Base-by-base conservation (phyloP, 768 basidiomycete genomes). In the Psilocybe cyanescens region DNA sequence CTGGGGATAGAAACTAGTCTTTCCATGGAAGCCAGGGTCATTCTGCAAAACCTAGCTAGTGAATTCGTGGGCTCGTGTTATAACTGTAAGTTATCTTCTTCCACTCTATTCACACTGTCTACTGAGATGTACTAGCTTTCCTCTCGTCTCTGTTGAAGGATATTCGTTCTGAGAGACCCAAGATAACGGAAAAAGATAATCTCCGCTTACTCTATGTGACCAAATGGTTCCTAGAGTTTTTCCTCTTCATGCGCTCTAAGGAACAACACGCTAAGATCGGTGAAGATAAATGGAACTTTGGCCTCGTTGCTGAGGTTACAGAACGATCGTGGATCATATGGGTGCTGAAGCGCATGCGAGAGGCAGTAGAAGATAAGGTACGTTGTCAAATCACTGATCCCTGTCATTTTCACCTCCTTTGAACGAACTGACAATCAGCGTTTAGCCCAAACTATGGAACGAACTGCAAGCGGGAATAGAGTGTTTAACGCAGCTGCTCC, bases 111-210 rank as follows among this genome's bases (percentile, higher is more conserved):
- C 54, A 11, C 50, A 58, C 44, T 44, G 7, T 41, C 55, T 19
- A 28, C 29, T 52, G 37, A 58, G 57, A 58, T 29, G 50, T 16
- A 49, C n/a, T 71, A 97, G 95, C 87, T n/a, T 96, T 99, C 76
- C 84, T 99, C 52, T 77, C 86, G 14, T 86, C 86, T 3, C 79
- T 99, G 35, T 79, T 99, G 62, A 96, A 91, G 75, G 97, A 99
- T 71, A 98, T 99, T 72, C 87, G 90, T 60, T 92, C 92, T 61
- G 94, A 99, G 75, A 83, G 95, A 48, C 83, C 90, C 57, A 95
- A 96, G 75, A 88, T 99, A 64, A 89, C 90, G n/a, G 95, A 97
- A 70, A 94, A 95, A 67, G 97, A 99, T 72, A 90, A 96, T 69
- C 84, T 96, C 58, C 89, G 97, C 6, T 80, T 97, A 28, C 81